phyloP scores from a whole-genome alignment of 768 basidiomycete species.

The Cyclocybe aegerita region DNA sequence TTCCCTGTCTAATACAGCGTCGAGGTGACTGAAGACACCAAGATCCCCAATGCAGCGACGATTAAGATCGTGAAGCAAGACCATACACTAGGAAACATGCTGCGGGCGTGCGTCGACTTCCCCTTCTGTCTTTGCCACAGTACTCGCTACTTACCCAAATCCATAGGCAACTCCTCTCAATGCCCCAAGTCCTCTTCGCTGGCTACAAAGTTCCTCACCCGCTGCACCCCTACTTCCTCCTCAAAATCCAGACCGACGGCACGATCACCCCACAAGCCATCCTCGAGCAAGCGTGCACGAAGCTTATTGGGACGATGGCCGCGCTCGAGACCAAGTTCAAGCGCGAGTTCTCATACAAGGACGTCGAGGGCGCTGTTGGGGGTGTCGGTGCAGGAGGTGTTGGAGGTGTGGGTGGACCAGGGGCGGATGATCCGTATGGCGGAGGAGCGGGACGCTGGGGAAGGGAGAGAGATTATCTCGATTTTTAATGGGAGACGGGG shows the following conservation, averaged over 20 bases:
- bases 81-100: conserved; percentile 94
- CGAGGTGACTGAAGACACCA: conserved; percentile 91
- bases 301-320: conserved; percentile 71
- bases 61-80: conserved; percentile 95
- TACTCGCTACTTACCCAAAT: neutral
- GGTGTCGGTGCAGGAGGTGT: conserved; percentile 20
- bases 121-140: neutral
- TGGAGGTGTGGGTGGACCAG: conserved; percentile 1
- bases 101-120: conserved; percentile 66
- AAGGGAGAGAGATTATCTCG: conserved; percentile 51
- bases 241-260: conserved; percentile 96
- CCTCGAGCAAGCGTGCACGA: conserved; percentile 80
- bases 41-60: conserved; percentile 96
- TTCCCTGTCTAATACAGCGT: conserved; percentile 50
- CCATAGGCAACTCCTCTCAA: conserved; percentile 82
- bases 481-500: conserved; percentile 41
- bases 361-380: conserved; percentile 51
- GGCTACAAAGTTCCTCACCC: conserved; percentile 99
- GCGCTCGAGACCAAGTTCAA: conserved; percentile 76
- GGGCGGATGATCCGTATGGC: conserved; percentile 28
- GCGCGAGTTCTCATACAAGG: conserved; percentile 80
- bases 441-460: conserved; percentile 35
- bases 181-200: conserved; percentile 89
- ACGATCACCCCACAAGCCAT: conserved; percentile 76
- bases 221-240: conserved; percentile 88